Base-by-base conservation (phyloP, 306 rosid species). In the Hylodesmum podocarpum region DNA sequence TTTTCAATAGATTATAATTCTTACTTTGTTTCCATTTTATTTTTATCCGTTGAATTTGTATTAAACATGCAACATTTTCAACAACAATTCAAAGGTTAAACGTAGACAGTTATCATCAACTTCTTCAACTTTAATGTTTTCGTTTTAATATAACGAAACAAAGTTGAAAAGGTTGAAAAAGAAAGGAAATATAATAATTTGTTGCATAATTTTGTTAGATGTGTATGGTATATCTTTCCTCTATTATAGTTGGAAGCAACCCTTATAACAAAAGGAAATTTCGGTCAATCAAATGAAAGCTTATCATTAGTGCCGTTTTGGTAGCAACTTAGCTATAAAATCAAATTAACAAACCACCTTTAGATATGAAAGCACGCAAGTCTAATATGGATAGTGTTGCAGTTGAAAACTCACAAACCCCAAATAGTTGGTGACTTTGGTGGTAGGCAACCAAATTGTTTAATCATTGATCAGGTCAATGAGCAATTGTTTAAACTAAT, bases 401-500 rank as follows among this genome's bases (percentile, higher is more conserved):
- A 25, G 34, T 71, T 37, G 66, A n/a, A 61, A 37, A 19, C 58
- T 28, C 21, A 73, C n/a, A 25, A 43, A 41, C 22, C 5, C 39
- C 6, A 6, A 40, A 40, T 1, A 51, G 4, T 68, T 34, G 28
- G 72, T 43, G 39, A 8, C 24, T 5, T 5, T 13, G 39, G 63
- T 70, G 82, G 54, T 70, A 70, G 77, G 82, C 65, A 47, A 69
- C 82, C 82, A 24, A 78, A 37, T 49, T 36, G 27, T 46, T 22
- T 34, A 78, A 14, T 44, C 0, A 55, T n/a, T n/a, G 15, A 12
- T 53, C 36, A 25, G 71, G 64, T 78, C 82, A 78, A 44, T n/a
- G 16, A 12, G 10, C 8, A 13, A 19, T 8, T 4, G 2, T 6
- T n/a, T 18, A 1, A 22, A 49, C 41, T 36, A 10, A 11, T 24